Percentiles rank a stretch among this genome's conserved stretches.
Evolutionary conservation across 1,284 basidiomycete genomes (phyloP).

Genomic region (Apiotrichum mycotoxinovorans): DNA sequence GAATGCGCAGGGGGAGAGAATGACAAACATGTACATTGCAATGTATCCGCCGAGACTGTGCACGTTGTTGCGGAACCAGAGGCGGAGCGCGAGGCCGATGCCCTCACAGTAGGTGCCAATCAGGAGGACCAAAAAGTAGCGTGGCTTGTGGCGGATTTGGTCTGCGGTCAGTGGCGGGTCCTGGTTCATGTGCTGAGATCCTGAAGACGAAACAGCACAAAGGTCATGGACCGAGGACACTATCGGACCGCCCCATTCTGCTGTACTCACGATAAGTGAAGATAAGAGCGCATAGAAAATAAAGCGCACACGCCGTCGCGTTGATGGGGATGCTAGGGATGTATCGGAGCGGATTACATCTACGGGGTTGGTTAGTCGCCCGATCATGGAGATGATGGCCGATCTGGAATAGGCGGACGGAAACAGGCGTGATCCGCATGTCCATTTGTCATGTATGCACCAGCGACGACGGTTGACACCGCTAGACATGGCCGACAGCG

Average conservation of each 20-base stretch:
- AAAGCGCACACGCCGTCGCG: conserved; percentile 56
- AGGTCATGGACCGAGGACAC: no score
- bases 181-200: no score
- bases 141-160: conserved; percentile 11
- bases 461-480: no score
- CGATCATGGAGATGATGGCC: background rate
- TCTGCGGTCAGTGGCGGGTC: conserved; percentile 10
- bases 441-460: no score
- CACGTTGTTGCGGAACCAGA: conserved; percentile 10
- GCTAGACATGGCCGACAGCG: no score
- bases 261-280: conserved; percentile 56
- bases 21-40: conserved; percentile 18
- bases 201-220: no score
- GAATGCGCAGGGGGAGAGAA: conserved; percentile 63
- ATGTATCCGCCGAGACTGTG: conserved; percentile 17
- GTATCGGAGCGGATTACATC: conserved; percentile 54
- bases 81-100: conserved; percentile 18
- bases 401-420: no score
- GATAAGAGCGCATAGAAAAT: conserved; percentile 56
- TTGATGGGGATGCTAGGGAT: conserved; percentile 61
- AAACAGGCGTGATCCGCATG: no score
- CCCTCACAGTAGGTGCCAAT: conserved; percentile 17
- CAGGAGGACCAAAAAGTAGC: conserved; percentile 18
- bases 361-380: conserved; percentile 5
- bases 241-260: no score